These are phyloP conservation scores for Russula olivacea DNA, from an alignment of 768 basidiomycete species.

Conservation along the genomic window DNA sequence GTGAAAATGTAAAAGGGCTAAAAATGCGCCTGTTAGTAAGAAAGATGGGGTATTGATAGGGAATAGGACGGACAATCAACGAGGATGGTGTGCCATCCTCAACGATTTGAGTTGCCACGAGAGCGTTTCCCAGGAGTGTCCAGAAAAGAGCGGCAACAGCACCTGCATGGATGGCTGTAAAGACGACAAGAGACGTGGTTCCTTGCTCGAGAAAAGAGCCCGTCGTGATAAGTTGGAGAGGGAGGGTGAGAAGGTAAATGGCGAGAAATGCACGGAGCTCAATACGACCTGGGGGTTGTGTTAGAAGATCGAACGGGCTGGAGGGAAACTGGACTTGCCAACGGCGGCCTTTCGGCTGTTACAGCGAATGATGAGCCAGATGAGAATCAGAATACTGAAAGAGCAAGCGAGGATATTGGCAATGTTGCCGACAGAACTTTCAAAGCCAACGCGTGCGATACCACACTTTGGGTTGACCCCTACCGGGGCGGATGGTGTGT, in stretches of 20 bases:
- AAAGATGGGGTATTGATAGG: background rate
- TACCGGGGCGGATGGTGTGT: conserved; percentile 56
- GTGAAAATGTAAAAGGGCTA: conserved; percentile 61
- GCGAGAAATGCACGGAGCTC: conserved; percentile 64
- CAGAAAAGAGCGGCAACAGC: conserved; percentile 74
- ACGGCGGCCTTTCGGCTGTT: conserved; percentile 81
- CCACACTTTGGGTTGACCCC: conserved; percentile 81
- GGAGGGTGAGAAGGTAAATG: conserved; percentile 65
- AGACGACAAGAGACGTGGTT: conserved; percentile 54
- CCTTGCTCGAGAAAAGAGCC: conserved; percentile 79
- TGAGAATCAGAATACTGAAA: conserved; percentile 59
- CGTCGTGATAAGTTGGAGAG: conserved; percentile 75
- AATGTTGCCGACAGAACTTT: conserved; percentile 68
- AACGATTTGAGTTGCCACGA: conserved; percentile 83
- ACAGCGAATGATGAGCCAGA: conserved; percentile 50
- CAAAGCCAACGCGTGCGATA: conserved; percentile 54
- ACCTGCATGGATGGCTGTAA: conserved; percentile 78
- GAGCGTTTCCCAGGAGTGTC: conserved; percentile 65
- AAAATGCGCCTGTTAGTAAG: background rate
- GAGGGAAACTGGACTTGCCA: conserved; percentile 36
- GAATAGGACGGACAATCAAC: conserved; percentile 46
- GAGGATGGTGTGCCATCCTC: conserved; percentile 82
- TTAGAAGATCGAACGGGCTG: background rate
- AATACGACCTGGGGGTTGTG: conserved; percentile 45
- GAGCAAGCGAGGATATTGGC: conserved; percentile 82